A percentile compares a stretch with the other conserved stretches of the same genome.
These are phyloP conservation scores for Blechomonas ayalai DNA, from an alignment of 208 protist species.

Conservation along the genomic window DNA sequence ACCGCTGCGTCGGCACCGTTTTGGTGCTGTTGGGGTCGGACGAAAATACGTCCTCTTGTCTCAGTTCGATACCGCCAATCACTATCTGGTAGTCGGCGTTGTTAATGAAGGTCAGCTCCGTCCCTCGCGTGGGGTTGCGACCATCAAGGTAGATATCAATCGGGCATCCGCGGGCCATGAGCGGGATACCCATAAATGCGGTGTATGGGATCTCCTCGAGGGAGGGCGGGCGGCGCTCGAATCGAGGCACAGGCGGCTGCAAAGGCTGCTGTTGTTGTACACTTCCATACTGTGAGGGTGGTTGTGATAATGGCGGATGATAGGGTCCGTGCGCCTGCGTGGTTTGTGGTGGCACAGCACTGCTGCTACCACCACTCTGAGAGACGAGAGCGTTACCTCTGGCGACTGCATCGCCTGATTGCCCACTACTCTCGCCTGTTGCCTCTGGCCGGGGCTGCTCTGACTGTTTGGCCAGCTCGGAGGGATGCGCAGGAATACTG, in stretches of 20 bases:
- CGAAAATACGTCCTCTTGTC: slow-evolving; percentile 81
- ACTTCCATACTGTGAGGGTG: slow-evolving; percentile 9
- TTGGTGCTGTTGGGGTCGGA: slow-evolving; percentile 48
- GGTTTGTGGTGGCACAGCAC: no score
- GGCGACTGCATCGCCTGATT: no score
- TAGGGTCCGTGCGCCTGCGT: background rate
- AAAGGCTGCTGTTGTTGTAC: slow-evolving; percentile 1
- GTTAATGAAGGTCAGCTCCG: slow-evolving; percentile 80
- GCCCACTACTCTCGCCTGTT: background rate
- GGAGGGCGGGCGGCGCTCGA: slow-evolving; percentile 63
- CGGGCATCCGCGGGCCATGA: slow-evolving; percentile 67
- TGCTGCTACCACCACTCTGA: no score
- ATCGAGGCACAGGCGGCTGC: slow-evolving; percentile 46
- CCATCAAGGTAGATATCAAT: slow-evolving; percentile 84
- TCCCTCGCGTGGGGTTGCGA: slow-evolving; percentile 72
- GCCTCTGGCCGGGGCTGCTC: background rate
- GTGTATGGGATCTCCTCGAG: slow-evolving; percentile 67
- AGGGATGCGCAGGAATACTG: no score
- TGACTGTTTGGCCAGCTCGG: no score
- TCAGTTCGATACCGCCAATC: slow-evolving; percentile 77
- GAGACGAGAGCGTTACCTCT: no score
- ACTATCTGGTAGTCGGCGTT: slow-evolving; percentile 53
- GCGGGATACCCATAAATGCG: slow-evolving; percentile 45
- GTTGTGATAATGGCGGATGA: slow-evolving; percentile 7
- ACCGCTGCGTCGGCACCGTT: slow-evolving; percentile 75